Evolutionary conservation across 306 rosid genomes (phyloP).

Genomic region (Sechiopsis laciniata): DNA sequence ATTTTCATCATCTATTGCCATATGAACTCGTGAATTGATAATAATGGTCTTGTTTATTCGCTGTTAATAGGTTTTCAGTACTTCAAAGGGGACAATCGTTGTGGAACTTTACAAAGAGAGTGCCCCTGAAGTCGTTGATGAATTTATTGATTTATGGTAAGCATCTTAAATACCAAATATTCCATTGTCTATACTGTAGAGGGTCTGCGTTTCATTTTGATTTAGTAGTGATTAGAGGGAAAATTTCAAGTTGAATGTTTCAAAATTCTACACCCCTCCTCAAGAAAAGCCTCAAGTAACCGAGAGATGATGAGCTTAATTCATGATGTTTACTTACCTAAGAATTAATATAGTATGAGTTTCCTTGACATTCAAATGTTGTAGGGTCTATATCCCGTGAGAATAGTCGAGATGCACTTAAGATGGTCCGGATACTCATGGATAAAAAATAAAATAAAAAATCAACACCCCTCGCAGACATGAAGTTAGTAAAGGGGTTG

Average conservation of each 20-base stretch:
- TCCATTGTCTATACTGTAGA: background rate
- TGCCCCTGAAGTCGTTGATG: constrained; percentile 94
- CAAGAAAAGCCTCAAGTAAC: no score
- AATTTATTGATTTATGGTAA: constrained; percentile 93
- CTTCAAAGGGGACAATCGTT: constrained; percentile 71
- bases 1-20: background rate
- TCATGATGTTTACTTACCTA: no score
- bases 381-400: no score
- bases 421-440: no score
- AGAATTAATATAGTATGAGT: no score
- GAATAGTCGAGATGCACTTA: no score
- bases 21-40: background rate
- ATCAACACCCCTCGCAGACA: background rate
- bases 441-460: no score
- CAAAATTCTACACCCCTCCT: background rate
- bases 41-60: background rate
- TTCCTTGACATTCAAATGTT: no score
- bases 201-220: constrained; percentile 4
- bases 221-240: background rate
- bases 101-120: constrained; percentile 75
- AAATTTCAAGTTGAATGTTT: constrained; percentile 9
- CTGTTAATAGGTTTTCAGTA: constrained; percentile 55
- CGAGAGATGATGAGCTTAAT: no score
- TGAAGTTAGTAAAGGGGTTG: background rate
- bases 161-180: constrained; percentile 26